These are phyloP conservation scores for Leishmania major DNA, from an alignment of 208 protist species.

Conservation along the genomic window DNA sequence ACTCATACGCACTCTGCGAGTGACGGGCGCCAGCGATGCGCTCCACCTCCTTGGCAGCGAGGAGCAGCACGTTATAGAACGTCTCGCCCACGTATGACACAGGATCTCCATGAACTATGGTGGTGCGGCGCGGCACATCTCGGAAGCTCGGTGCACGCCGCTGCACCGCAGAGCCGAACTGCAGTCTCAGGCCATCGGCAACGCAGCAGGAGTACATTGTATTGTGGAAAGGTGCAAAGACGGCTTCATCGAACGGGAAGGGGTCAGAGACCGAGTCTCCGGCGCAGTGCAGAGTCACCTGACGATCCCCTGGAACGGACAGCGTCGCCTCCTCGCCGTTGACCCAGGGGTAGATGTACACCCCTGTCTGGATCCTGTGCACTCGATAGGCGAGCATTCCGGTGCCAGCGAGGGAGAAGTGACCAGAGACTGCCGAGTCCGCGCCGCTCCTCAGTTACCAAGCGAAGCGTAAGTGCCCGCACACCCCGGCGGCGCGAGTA, in stretches of 20 bases:
- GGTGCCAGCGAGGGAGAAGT: background rate
- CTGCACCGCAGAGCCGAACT: conserved; percentile 17
- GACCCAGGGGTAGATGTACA: conserved; percentile 6
- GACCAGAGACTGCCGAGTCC: background rate
- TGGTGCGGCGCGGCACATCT: conserved; percentile 7
- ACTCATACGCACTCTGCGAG: conserved; percentile 13
- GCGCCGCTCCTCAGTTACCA: background rate
- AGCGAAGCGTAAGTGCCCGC: background rate
- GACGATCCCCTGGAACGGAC: conserved; percentile 8
- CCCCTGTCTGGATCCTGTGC: conserved; percentile 15
- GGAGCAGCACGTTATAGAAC: conserved; percentile 17
- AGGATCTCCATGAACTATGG: conserved; percentile 15
- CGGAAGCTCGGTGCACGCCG: background rate
- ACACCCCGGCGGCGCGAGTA: background rate
- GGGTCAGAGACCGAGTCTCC: conserved; percentile 9
- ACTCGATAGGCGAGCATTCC: conserved; percentile 21
- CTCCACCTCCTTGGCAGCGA: conserved; percentile 18
- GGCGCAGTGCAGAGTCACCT: conserved; percentile 26
- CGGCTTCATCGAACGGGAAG: conserved; percentile 14
- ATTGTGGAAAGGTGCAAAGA: conserved; percentile 11
- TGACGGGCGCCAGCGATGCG: conserved; percentile 9
- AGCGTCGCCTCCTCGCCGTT: conserved; percentile 3
- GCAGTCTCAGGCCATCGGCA: conserved; percentile 4
- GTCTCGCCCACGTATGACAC: background rate
- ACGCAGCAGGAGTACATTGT: conserved; percentile 11